Evolutionary conservation across 2,329 filamentous ascomycete species (phyloP), one percentile per base, ranked within the genome.

Genomic region (Fusarium burgessii): DNA sequence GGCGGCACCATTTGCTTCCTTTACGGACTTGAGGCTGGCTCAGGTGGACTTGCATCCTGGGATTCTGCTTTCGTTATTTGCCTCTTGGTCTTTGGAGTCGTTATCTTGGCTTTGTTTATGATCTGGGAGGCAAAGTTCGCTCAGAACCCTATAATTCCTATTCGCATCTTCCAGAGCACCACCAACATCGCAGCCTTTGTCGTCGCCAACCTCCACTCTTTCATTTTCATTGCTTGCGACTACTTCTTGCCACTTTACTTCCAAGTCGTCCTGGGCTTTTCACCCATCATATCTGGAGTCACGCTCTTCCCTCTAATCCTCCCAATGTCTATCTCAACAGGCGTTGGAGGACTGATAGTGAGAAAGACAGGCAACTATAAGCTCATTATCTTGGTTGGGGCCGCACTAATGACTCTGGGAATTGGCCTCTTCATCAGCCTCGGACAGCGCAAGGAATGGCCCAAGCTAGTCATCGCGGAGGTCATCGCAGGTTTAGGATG

Each of bases 201-300:
- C 3, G 84, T 92, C 36, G 91, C 90, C 71, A 93, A 93, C 81
- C 85, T 89, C 67, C 93, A 97, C 79, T 90, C 91, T 35, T 88
- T 91, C 71, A 89, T 92, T 65, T 95, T 95, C 82, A 94, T 95
- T 73, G 88, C 91, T 0, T 89, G 88, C 32, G 89, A 88, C 66
- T 96, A 95, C 83, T 96, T 92, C 80, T 84, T 96, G 4, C 93
- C 93, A 0, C 85, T 97, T 4, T 97, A 97, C 83, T 95, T 94
- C 79, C 93, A 96, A 79, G 87, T 90, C 47, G 89, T 93, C 50
- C 84, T 93, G 33, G 87, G 91, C 41, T 89, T 89, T 7, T 85
- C 86, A 0, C 91, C 93, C 0, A 88, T 95, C 35, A 82, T 91
- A 27, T 92, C 90, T 1, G 93, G 93, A 52, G 88, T 94, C 51